Percentiles rank a stretch among this genome's conserved stretches.
Evolutionary conservation across 345 rosid genomes (phyloP).

Genomic region (Diplotaxis tenuifolia): DNA sequence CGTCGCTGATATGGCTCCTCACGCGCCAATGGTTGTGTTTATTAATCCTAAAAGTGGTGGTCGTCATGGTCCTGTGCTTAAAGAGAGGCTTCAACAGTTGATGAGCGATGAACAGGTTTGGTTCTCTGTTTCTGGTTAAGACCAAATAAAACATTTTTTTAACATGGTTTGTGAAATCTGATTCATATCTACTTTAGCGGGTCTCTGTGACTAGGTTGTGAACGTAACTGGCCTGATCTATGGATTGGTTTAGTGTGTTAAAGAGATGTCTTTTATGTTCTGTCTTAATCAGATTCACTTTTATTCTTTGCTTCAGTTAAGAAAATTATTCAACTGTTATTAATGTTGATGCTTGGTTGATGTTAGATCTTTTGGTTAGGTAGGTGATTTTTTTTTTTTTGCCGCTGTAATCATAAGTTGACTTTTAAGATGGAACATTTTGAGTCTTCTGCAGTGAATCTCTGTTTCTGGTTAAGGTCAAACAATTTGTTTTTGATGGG

Average conservation of each 20-base stretch:
- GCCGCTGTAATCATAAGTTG: neutral
- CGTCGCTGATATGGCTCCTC: conserved; percentile 51
- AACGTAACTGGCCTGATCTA: neutral
- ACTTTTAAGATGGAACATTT: neutral
- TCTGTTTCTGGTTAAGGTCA: neutral
- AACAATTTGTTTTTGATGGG: neutral
- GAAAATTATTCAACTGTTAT: neutral
- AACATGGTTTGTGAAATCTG: neutral
- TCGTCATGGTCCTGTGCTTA: conserved; percentile 77
- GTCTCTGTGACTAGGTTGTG: conserved; percentile 11
- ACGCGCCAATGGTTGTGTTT: conserved; percentile 75
- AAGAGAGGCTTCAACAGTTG: conserved; percentile 68
- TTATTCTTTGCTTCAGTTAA: neutral
- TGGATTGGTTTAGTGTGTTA: neutral
- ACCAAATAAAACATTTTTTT: neutral
- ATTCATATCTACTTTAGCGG: neutral
- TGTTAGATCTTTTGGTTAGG: neutral
- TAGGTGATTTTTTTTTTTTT: neutral
- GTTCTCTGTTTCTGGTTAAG: neutral
- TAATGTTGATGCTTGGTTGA: neutral
- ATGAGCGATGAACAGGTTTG: conserved; percentile 87
- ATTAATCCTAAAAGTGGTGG: conserved; percentile 88
- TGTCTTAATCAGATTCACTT: neutral
- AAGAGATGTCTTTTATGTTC: neutral
- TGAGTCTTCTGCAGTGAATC: neutral